Conservation (phyloP, 495 filamentous ascomycete genomes). For the Aspergillus sclerotioniger region DNA sequence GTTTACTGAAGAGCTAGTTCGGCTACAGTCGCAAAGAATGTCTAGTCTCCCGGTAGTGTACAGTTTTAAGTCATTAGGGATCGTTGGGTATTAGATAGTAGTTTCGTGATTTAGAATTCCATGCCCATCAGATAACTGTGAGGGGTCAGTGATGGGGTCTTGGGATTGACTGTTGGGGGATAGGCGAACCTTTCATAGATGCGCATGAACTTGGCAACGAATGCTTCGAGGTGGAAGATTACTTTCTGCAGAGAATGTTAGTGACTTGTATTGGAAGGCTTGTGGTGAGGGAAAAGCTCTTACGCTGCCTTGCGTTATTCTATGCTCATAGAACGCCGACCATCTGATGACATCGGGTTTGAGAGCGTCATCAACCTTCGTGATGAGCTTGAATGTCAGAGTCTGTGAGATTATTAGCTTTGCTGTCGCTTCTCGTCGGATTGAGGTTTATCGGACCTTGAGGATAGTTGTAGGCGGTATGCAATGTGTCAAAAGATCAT, state of each 20-base stretch:
- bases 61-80: slow-evolving; percentile 34
- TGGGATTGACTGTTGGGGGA: not conserved
- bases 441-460: slow-evolving; percentile 52
- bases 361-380: slow-evolving; percentile 78
- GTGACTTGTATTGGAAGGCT: slow-evolving; percentile 4
- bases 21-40: not conserved
- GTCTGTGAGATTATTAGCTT: slow-evolving; percentile 42
- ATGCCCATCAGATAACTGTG: slow-evolving; percentile 83
- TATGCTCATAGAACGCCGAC: slow-evolving; percentile 95
- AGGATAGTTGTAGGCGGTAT: slow-evolving; percentile 91
- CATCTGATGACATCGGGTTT: slow-evolving; percentile 93
- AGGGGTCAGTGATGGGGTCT: slow-evolving; percentile 20
- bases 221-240: slow-evolving; percentile 97
- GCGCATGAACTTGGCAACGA: slow-evolving; percentile 97
- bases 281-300: slow-evolving; percentile 18
- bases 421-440: not conserved
- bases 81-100: slow-evolving; percentile 27
- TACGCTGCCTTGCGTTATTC: slow-evolving; percentile 79
- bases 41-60: slow-evolving; percentile 8
- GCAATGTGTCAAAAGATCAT: slow-evolving; percentile 94
- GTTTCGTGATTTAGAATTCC: slow-evolving; percentile 56
- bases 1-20: not conserved
- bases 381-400: slow-evolving; percentile 87
- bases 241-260: slow-evolving; percentile 63
- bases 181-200: slow-evolving; percentile 71